phyloP scores from a whole-genome alignment of 805 yeast species.

The Saccharomycopsis selenospora region DNA sequence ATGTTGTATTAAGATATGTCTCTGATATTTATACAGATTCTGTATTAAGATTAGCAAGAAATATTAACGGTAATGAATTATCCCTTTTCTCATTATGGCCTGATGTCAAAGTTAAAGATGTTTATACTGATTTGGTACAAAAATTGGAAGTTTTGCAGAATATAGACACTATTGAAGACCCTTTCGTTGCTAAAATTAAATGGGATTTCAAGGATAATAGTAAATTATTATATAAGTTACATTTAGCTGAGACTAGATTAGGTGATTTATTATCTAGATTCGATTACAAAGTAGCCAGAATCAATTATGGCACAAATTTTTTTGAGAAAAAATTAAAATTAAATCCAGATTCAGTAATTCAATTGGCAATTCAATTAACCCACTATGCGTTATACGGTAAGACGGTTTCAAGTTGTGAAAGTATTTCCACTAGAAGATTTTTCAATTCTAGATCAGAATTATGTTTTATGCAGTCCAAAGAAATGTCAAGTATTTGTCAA shows the following conservation, averaged over 20 bases:
- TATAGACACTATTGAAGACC: background rate
- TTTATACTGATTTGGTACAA: background rate
- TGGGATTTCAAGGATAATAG: slow-evolving; percentile 16
- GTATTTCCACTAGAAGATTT: slow-evolving; percentile 71
- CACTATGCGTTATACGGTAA: slow-evolving; percentile 88
- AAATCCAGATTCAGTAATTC: slow-evolving; percentile 86
- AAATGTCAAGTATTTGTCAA: slow-evolving; percentile 47
- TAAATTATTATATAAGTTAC: slow-evolving; percentile 30
- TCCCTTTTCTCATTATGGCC: slow-evolving; percentile 34
- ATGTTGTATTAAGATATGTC: slow-evolving; percentile 79
- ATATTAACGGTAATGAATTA: slow-evolving; percentile 60
- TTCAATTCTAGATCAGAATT: slow-evolving; percentile 64
- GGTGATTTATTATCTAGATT: slow-evolving; percentile 80
- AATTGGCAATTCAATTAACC: slow-evolving; percentile 83
- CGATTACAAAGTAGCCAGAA: slow-evolving; percentile 55
- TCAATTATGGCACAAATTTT: slow-evolving; percentile 70
- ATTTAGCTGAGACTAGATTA: slow-evolving; percentile 83
- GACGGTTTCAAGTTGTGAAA: slow-evolving; percentile 83
- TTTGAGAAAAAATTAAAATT: slow-evolving; percentile 72
- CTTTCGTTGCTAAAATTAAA: background rate
- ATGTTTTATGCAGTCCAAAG: slow-evolving; percentile 54
- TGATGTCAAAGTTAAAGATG: slow-evolving; percentile 19
- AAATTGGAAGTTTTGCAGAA: background rate
- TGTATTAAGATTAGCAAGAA: slow-evolving; percentile 71
- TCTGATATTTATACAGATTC: slow-evolving; percentile 89